These are phyloP conservation scores for Didymellaceae sp. DNA, from an alignment of 2,329 filamentous ascomycete species.

Conservation along the genomic window DNA sequence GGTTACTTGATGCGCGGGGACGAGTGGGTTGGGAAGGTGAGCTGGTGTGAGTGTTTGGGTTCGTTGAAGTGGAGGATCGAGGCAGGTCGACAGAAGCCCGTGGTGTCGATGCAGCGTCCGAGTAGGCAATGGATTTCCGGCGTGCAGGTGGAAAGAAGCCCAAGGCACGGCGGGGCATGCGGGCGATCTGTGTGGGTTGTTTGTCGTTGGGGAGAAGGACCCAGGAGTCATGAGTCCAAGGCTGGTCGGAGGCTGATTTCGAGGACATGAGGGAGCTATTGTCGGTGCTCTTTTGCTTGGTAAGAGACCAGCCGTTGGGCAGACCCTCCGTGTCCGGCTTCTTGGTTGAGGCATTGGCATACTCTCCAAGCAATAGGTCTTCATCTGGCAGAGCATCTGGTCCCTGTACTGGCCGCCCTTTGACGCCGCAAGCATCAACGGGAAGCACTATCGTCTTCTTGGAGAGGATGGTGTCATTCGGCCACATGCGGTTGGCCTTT, in stretches of 20 bases:
- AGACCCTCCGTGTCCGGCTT: slow-evolving; percentile 30
- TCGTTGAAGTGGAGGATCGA: slow-evolving; percentile 52
- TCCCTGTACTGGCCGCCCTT: slow-evolving; percentile 66
- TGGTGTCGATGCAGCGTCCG: slow-evolving; percentile 66
- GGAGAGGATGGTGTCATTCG: slow-evolving; percentile 86
- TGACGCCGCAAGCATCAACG: slow-evolving; percentile 86
- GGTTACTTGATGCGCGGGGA: slow-evolving; percentile 47
- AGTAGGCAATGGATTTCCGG: slow-evolving; percentile 79
- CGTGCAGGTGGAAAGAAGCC: slow-evolving; percentile 91
- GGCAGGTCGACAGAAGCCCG: slow-evolving; percentile 68
- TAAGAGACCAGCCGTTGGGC: slow-evolving; percentile 48
- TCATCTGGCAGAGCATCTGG: slow-evolving; percentile 48
- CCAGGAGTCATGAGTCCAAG: slow-evolving; percentile 90
- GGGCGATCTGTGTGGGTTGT: slow-evolving; percentile 81
- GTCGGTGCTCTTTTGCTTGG: slow-evolving; percentile 43
- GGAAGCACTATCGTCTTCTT: slow-evolving; percentile 83
- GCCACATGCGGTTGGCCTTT: slow-evolving; percentile 93
- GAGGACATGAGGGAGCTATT: slow-evolving; percentile 44
- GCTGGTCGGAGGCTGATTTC: slow-evolving; percentile 64
- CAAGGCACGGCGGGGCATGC: slow-evolving; percentile 78
- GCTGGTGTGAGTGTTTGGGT: slow-evolving; percentile 32
- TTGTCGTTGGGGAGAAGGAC: slow-evolving; percentile 76
- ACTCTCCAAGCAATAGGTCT: slow-evolving; percentile 44
- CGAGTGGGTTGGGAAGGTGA: slow-evolving; percentile 49
- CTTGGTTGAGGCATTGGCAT: slow-evolving; percentile 27